Conservation (phyloP, 768 basidiomycete genomes). For the Termitomyces sp. region DNA sequence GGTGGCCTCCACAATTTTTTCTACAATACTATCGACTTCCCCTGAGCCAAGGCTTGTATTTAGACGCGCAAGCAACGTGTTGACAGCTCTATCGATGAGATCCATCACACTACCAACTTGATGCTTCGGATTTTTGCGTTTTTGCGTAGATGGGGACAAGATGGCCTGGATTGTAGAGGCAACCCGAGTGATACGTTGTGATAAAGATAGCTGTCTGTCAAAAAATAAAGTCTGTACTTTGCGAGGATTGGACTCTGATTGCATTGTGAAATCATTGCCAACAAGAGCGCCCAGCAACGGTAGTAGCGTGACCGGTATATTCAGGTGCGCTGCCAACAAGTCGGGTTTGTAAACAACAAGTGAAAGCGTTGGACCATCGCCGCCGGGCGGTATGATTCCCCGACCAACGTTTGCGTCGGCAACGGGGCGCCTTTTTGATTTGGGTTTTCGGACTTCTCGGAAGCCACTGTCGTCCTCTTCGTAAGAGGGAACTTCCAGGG, state of each 20-base stretch:
- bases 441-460: slow-evolving; percentile 49
- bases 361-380: slow-evolving; percentile 40
- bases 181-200: slow-evolving; percentile 64
- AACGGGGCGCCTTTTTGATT: slow-evolving; percentile 38
- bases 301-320: slow-evolving; percentile 64
- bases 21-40: slow-evolving; percentile 62
- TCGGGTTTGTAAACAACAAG: slow-evolving; percentile 58
- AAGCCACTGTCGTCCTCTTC: slow-evolving; percentile 48
- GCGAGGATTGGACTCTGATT: slow-evolving; percentile 39
- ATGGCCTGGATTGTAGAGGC: slow-evolving; percentile 53
- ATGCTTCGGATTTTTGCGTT: slow-evolving; percentile 44
- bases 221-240: slow-evolving; percentile 64
- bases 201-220: slow-evolving; percentile 46
- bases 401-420: slow-evolving; percentile 22
- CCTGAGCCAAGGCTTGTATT: slow-evolving; percentile 45
- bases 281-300: slow-evolving; percentile 75
- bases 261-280: slow-evolving; percentile 74
- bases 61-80: slow-evolving; percentile 47
- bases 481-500: slow-evolving; percentile 23
- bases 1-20: slow-evolving; percentile 67
- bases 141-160: slow-evolving; percentile 42
- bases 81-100: slow-evolving; percentile 66
- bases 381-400: slow-evolving; percentile 52
- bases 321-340: slow-evolving; percentile 56
- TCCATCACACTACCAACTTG: slow-evolving; percentile 69